phyloP scores from a whole-genome alignment of 1,284 basidiomycete genomes.

The Polyporus tsugae region DNA sequence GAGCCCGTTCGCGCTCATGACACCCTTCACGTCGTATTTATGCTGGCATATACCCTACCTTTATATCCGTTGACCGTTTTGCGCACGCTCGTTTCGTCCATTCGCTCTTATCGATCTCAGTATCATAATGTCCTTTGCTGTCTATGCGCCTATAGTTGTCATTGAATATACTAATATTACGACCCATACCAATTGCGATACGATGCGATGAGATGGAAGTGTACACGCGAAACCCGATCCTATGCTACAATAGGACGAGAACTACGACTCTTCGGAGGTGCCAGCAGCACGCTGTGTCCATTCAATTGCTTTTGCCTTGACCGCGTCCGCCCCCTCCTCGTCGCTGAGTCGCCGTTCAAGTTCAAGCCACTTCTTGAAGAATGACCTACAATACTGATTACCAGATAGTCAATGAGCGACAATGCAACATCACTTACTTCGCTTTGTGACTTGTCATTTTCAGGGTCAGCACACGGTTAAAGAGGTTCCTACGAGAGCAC shows the following conservation, averaged over 20 bases:
- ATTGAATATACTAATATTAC: conserved; percentile 37
- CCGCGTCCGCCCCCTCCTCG: conserved; percentile 80
- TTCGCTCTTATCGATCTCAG: conserved; percentile 53
- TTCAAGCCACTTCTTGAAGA: conserved; percentile 98
- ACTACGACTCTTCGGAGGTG: conserved; percentile 31
- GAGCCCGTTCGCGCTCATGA: conserved; percentile 75
- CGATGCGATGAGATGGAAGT: conserved; percentile 4
- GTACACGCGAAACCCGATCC: neutral
- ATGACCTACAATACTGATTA: conserved; percentile 57
- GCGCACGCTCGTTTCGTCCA: conserved; percentile 56
- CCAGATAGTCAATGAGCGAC: neutral
- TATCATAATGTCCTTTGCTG: conserved; percentile 45
- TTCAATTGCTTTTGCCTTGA: conserved; percentile 89
- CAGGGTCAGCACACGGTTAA: conserved; percentile 81
- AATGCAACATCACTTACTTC: conserved; percentile 63
- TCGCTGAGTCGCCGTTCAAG: conserved; percentile 91
- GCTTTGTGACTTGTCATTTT: conserved; percentile 96
- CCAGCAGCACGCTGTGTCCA: conserved; percentile 75
- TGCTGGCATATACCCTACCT: conserved; percentile 45
- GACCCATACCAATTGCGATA: conserved; percentile 9
- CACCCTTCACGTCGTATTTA: conserved; percentile 43
- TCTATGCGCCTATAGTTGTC: conserved; percentile 36
- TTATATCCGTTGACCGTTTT: conserved; percentile 36
- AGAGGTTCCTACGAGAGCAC: conserved; percentile 67
- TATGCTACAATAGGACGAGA: conserved; percentile 39